phyloP scores from a whole-genome alignment of 176 grass and related monocot genomes.

The Cenchrus americanus region DNA sequence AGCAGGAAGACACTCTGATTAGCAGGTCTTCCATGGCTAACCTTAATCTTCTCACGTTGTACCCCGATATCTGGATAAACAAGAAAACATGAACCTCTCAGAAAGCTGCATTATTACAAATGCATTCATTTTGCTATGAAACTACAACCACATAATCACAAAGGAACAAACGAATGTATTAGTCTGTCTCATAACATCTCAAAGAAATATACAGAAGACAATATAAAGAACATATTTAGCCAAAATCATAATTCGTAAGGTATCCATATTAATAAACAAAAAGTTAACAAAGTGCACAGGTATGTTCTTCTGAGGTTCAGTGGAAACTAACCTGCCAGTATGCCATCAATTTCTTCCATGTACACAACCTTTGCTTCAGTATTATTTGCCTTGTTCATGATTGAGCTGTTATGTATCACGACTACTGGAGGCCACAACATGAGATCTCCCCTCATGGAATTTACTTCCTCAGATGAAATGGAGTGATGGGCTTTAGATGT shows the following conservation, averaged over 20 bases:
- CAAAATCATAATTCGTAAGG: slow-evolving; percentile 2
- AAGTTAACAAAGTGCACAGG: slow-evolving; percentile 1
- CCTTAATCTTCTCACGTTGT: slow-evolving; percentile 48
- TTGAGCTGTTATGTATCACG: slow-evolving; percentile 67
- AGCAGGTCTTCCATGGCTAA: slow-evolving; percentile 56
- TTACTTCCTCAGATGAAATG: slow-evolving; percentile 59
- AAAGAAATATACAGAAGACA: background rate
- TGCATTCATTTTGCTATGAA: slow-evolving; percentile 17
- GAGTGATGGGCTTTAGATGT: slow-evolving; percentile 64
- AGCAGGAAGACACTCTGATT: slow-evolving; percentile 63
- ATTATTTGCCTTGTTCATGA: slow-evolving; percentile 37
- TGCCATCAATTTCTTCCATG: slow-evolving; percentile 62
- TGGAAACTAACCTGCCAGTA: slow-evolving; percentile 69
- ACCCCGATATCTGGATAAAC: slow-evolving; percentile 61
- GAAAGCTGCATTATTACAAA: background rate
- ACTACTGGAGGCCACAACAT: slow-evolving; percentile 95
- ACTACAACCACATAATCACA: background rate
- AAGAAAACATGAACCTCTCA: slow-evolving; percentile 30
- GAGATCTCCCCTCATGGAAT: slow-evolving; percentile 68
- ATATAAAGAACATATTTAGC: background rate
- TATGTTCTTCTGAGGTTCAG: slow-evolving; percentile 30
- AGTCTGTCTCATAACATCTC: background rate
- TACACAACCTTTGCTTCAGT: slow-evolving; percentile 50
- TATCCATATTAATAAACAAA: background rate
- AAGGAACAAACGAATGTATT: background rate